Evolutionary conservation across 768 basidiomycete species (phyloP), one percentile per base, ranked within the genome.

Genomic region (Myochromella boudieri): DNA sequence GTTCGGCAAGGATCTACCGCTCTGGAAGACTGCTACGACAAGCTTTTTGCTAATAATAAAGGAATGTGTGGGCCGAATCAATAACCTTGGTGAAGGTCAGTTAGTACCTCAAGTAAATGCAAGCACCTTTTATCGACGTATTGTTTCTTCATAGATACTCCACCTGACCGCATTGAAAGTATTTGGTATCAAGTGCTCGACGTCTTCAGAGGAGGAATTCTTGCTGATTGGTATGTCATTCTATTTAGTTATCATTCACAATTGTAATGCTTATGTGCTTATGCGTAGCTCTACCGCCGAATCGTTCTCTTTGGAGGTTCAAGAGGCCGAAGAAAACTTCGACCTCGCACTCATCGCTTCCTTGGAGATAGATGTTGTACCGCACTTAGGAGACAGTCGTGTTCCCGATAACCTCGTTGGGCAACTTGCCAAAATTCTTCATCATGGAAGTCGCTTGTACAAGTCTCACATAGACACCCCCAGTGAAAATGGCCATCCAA

Each of bases 21-120:
- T 99, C 2, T 98, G 95, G 95, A 95, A 94, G 68, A 94, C 92
- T 0, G 95, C 93, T n/a, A 92, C 88, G 2, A 78, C 74, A 11
- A 83, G 75, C 57, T 91, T 91, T 65, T 69, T 94, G 58, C 72
- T 73, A 11, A 76, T 91, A 25, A 84, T 91, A 34, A 87, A 81
- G 46, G 85, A 86, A 48, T 82, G 81, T 53, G 71, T 78, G 1
- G 51, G 62, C 20, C 77, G 76, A 46, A 68, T 91, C 41, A 67
- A 78, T 49, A 53, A 52, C 3, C 62, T 87, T 17, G 78, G 70
- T 14, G 59, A 72, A 46, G 71, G 86, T 85, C 31, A 40, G 71
- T 56, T 14, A 22, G 18, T 2, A 40, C 12, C 8, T 10, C 36
- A 8, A 28, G 1, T 25, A 8, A 15, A n/a, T n/a, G n/a, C n/a